Conservation (phyloP, 2,329 filamentous ascomycete genomes). For the Colletotrichum orbiculare region DNA sequence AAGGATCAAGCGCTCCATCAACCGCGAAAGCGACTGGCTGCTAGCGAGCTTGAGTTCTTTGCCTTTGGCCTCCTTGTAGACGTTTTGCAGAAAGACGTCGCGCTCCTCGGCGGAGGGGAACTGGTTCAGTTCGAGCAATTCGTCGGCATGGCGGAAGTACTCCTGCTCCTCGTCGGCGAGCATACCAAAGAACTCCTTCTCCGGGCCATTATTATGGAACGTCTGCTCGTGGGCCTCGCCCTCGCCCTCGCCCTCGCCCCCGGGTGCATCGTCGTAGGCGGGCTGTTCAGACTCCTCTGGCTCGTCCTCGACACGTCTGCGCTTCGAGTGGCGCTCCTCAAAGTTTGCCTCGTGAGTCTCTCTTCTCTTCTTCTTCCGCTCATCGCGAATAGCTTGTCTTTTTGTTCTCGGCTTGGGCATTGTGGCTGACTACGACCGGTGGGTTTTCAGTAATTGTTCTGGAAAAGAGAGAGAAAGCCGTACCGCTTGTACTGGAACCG, state of each 20-base stretch:
- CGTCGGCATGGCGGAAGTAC: conserved; percentile 91
- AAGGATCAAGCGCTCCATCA: conserved; percentile 92
- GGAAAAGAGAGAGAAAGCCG: neutral
- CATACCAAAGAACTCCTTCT: conserved; percentile 90
- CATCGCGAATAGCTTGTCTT: conserved; percentile 51
- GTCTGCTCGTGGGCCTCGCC: conserved; percentile 43
- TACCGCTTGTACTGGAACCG: conserved; percentile 2
- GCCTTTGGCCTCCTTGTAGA: conserved; percentile 86
- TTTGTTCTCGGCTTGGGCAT: conserved; percentile 60
- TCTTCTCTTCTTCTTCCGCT: conserved; percentile 53
- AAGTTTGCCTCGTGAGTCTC: conserved; percentile 40
- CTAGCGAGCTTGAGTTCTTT: conserved; percentile 97
- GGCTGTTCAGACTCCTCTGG: conserved; percentile 38
- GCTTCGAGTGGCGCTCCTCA: conserved; percentile 34
- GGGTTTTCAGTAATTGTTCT: neutral
- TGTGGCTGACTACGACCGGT: conserved; percentile 31
- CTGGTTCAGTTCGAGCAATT: conserved; percentile 89
- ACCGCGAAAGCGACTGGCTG: conserved; percentile 92
- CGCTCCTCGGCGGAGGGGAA: conserved; percentile 83
- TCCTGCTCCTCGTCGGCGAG: conserved; percentile 94
- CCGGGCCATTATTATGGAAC: conserved; percentile 48
- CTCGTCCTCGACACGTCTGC: conserved; percentile 40
- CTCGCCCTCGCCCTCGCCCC: conserved; percentile 40
- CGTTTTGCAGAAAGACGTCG: conserved; percentile 78
- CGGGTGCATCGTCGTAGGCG: conserved; percentile 34